A percentile compares a stretch with the other conserved stretches of the same genome.
Conservation (phyloP, 2,329 filamentous ascomycete species). For the Apiospora aurea region DNA sequence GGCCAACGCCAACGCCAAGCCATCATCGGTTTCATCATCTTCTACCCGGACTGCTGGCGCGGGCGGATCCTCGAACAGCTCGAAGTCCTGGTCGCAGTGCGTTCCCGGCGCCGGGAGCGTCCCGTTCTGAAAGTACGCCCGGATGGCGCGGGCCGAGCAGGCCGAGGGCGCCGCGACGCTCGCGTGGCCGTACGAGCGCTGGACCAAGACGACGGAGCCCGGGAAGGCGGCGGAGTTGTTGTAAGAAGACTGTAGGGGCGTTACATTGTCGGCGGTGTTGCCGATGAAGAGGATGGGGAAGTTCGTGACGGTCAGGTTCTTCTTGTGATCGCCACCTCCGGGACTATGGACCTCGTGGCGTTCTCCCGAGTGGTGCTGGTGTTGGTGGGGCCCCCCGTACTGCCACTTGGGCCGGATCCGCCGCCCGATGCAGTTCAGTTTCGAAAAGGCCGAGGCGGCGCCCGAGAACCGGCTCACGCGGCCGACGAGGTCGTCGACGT, state of each 20-base stretch:
- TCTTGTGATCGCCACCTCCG: too few relatives aligned
- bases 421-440: conserved; percentile 44
- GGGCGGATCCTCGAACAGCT: conserved; percentile 22
- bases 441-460: conserved; percentile 49
- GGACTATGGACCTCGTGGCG: too few relatives aligned
- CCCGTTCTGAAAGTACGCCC: conserved; percentile 30
- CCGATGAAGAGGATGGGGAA: conserved; percentile 57
- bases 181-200: conserved; percentile 28
- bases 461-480: conserved; percentile 51
- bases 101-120: conserved; percentile 25
- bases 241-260: conserved; percentile 41
- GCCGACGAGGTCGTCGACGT: conserved; percentile 42
- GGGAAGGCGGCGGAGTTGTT: conserved; percentile 27
- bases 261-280: conserved; percentile 59
- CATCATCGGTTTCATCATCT: conserved; percentile 13
- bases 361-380: too few relatives aligned
- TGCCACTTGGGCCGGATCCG: conserved; percentile 41
- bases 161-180: conserved; percentile 33
- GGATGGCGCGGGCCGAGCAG: conserved; percentile 34
- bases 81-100: conserved; percentile 23
- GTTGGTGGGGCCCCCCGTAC: conserved; percentile 28
- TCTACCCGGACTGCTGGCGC: background rate
- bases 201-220: conserved; percentile 27
- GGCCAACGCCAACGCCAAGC: conserved; percentile 27
- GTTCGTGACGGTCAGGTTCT: conserved; percentile 40